Base-by-base conservation (phyloP, 305 asterid species). In the Fraxinus sp. region DNA sequence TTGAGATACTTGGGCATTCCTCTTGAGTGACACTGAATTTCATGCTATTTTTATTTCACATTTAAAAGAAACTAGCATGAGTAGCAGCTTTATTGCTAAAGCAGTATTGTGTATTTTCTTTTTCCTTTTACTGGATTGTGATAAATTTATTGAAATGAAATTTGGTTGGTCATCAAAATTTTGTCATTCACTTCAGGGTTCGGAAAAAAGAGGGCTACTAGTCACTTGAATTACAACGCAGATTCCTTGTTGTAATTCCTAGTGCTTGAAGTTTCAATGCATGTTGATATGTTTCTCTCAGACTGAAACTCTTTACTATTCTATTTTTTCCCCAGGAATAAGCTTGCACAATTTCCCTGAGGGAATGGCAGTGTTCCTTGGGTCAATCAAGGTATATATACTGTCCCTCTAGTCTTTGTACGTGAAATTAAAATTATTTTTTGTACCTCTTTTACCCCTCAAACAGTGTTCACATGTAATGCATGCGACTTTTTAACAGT, bases 351-450 rank as follows among this genome's bases (percentile, higher is more conserved):
- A 94, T 87, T 94, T 94, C 85, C 98, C 98, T 0, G 98, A 94
- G 85, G 98, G 98, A 89, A 94, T 94, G 98, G 97, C 97, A 1
- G 98, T 94, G 26, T 94, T 94, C 85, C 97, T 94, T 84, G 98
- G 98, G 79, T 94, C 98, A 77, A 83, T 92, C 57, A 94, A 94
- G 97, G 98, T 94, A 84, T 26, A 59, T 78, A 24, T 64, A 78
- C 62, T 62, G 35, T 72, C 72, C 79, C 74, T 52, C 22, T 52
- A 49, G 39, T 24, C 79, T 80, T 76, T 28, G 14, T 70, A 14
- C 11, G 0, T 11, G 75, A 70, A 70, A 70, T 30, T 10, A 66
- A 66, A 62, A 10, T 66, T 8, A 9, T 24, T 24, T 24, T 11
- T 22, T n/a, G 33, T 3, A 52, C 44, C 71, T 33, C 46, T 76